Conservation (phyloP, 2,329 filamentous ascomycete species). For the Ophiostoma sp. region DNA sequence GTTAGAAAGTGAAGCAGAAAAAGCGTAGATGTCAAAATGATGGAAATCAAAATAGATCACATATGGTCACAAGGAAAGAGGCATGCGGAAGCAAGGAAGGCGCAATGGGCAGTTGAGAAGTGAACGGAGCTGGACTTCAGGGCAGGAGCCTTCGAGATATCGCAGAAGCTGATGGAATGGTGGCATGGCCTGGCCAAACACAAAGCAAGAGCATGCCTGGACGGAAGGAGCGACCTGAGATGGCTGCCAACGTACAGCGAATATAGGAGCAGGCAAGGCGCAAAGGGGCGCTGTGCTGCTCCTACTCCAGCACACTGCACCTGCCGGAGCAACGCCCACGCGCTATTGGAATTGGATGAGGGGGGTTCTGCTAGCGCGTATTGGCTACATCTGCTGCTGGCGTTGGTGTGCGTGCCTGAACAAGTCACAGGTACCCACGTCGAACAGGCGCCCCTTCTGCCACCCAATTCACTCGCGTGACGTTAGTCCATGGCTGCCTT, state of each 20-base stretch:
- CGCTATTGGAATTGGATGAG: background rate
- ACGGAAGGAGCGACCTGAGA: background rate
- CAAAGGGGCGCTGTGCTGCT: background rate
- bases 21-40: background rate
- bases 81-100: slow-evolving; percentile 4
- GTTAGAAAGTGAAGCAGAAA: background rate
- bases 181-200: background rate
- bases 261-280: background rate
- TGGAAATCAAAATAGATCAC: background rate
- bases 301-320: background rate
- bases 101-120: slow-evolving; percentile 3
- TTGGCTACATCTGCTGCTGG: background rate
- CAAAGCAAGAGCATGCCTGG: background rate
- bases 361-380: background rate
- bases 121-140: background rate
- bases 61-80: background rate
- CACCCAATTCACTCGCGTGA: slow-evolving; percentile 25
- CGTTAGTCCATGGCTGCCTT: slow-evolving; percentile 32
- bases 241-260: background rate
- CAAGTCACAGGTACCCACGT: background rate
- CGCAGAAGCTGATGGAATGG: slow-evolving; percentile 17
- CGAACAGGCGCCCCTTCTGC: background rate
- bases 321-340: background rate
- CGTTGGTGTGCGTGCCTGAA: too few species aligned
- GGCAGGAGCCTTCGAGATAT: background rate